Evolutionary conservation across 2,329 filamentous ascomycete species (phyloP), one percentile per base, ranked within the genome.

Genomic region (Alternaria tenuissima): DNA sequence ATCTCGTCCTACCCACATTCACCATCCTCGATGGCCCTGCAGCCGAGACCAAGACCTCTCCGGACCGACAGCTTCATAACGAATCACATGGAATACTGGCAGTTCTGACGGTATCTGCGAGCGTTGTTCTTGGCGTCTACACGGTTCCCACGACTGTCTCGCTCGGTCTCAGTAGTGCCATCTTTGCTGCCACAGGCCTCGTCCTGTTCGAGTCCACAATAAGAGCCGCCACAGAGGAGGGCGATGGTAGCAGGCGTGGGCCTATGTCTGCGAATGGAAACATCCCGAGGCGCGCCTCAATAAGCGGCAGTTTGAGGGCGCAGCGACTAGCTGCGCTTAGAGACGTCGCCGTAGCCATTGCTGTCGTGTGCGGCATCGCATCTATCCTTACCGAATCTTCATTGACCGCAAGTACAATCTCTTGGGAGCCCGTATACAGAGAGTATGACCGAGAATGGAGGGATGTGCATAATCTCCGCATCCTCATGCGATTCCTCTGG

Each of bases 141-240:
- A 73, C 72, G 26, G 72, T 76, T 3, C 73, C 75, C 7, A 63
- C 78, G 1, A 76, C 75, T 7, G 68, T 76, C 16, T 76, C 78
- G 5, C 74, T 83, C 7, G 81, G 80, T 5, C 60, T 82, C 16
- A 81, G 80, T 42, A 78, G 80, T 64, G 76, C 77, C 24, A 68
- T 82, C 11, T 78, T 81, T 48, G 71, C 74, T 18, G 80, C 76
- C 4, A 63, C 76, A 5, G 80, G 80, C 11, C 69, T 82, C n/a
- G 66, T 79, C 16, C 67, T 82, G 46, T 71, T 83, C 36, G 78
- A 81, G 52, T 64, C 69, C n/a, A 75, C 78, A 48, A 62, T 73
- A 7, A 71, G 66, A 44, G 62, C 60, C 7, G 46, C 65, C 14
- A 70, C 66, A 20, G 69, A 76, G 26, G 71, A 73, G 36, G 59